Base-by-base conservation (phyloP, 805 yeast species). In the Brettanomyces custersianus region DNA sequence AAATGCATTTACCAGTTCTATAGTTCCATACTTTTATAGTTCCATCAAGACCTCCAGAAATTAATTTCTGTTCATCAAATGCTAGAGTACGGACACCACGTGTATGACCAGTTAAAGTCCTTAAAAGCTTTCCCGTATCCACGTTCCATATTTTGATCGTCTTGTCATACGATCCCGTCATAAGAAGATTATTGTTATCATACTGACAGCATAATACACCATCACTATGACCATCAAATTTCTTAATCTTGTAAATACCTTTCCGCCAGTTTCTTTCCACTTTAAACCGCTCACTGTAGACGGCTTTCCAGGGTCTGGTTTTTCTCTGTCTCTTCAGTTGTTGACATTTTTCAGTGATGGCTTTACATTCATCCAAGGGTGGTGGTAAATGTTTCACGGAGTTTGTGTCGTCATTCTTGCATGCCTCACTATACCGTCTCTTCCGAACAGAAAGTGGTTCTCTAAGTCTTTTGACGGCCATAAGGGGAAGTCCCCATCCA, bases 401-500 rank as follows among this genome's bases (percentile, higher is more conserved):
- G 20, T 47, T 33, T 12, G 40, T 41, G 5, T 12, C 21, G 8
- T 33, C 35, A 8, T 23, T 22, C 8, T 18, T 10, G n/a, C n/a
- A n/a, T 20, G 41, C 46, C 30, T 51, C 54, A 21, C 49, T 50
- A 15, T 45, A 37, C 31, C 45, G 48, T 30, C 53, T 43, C 40
- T 47, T 51, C 42, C 39, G 36, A 12, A 27, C 29, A 17, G 33
- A 24, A 10, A 52, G 35, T 33, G 40, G 36, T 40, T 55, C 60
- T 29, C 53, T 61, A 38, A 54, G 60, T 49, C 75, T 67, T 54
- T 80, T 82, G 77, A 87, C 85, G 51, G 87, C 95, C 75, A 92
- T 73, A 40, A 92, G 63, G 3, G 98, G 98, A 44, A 92, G 67
- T 4, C 98, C 98, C 98, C 98, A 92, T 12, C 98, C 98, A 62